Evolutionary conservation across 2,329 filamentous ascomycete species (phyloP), one percentile per base, ranked within the genome.

Genomic region (Hypocreales sp.): DNA sequence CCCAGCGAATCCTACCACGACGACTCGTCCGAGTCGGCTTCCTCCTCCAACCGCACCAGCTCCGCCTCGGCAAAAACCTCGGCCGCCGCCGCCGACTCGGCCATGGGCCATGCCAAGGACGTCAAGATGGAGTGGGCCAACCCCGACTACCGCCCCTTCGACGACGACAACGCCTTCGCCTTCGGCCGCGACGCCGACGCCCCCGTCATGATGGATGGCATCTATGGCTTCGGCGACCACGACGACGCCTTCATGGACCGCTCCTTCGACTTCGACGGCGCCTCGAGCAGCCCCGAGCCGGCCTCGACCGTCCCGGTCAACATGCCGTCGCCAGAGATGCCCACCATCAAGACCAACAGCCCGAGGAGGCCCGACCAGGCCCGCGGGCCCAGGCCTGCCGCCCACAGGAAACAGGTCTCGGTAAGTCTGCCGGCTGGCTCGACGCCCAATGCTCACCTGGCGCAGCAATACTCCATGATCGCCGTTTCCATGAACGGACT

Each of bases 261-360:
- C 24, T 51, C 58, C 25, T 69, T 72, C 37, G 64, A 71, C 36
- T 73, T 75, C 40, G 61, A 65, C 11, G 69, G 66, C 38, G 62
- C 63, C 7, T 62, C 66, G 2, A 70, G 61, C 37, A 76, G 67
- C 33, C 67, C 71, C 5, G 60, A 56, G 30, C 53, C 50, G 7
- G 25, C 40, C 10, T 40, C 35, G 19, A 36, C 31, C 8, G 34
- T 31, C 10, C 43, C 35, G 20, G 28, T 35, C 8, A 43, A 53
- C 29, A 55, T 61, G 35, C 50, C 55, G 7, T 64, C 58, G 6
- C 52, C 53, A n/a, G 43, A 40, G 25, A 61, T 59, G 51, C 48
- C 53, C 18, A 51, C 41, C 16, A 50, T 54, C 33, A 53, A 57
- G 33, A 44, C 50, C 3, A 45, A 51, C 26, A 47, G 39, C 27